Percentiles rank a stretch among this genome's conserved stretches.
Evolutionary conservation across 345 rosid species (phyloP).

Genomic region (Ailanthus altissimus): DNA sequence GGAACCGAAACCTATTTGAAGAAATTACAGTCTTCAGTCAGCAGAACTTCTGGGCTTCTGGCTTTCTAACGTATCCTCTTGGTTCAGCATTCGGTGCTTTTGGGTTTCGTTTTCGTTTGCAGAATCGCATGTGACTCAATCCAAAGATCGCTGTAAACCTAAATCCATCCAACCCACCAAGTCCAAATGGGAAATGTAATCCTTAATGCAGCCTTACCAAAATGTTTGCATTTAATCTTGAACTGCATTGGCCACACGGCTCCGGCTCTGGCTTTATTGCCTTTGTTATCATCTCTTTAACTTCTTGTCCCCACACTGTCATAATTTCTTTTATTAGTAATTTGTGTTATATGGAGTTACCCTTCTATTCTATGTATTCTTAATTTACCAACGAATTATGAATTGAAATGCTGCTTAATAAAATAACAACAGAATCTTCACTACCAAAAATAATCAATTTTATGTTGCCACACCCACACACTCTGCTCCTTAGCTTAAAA

Average conservation of each 20-base stretch:
- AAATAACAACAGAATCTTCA: neutral
- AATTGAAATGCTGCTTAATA: no score
- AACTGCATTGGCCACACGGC: neutral
- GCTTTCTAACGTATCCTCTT: no score
- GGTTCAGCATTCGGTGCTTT: neutral
- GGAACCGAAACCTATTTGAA: no score
- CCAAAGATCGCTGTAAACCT: neutral
- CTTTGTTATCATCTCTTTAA: neutral
- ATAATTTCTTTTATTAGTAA: no score
- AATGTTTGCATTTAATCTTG: neutral
- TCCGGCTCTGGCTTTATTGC: neutral
- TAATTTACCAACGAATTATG: no score
- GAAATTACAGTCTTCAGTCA: no score
- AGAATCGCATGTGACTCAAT: neutral
- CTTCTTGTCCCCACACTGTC: no score
- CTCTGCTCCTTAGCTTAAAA: neutral
- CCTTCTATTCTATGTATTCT: no score
- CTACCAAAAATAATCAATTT: neutral
- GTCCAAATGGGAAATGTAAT: neutral
- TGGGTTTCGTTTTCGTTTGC: no score
- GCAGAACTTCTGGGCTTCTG: no score
- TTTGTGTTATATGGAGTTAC: no score
- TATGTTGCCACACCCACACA: neutral
- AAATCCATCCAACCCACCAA: neutral
- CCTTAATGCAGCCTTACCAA: neutral